These are phyloP conservation scores for Amanita pseudoporphyria DNA, from an alignment of 768 basidiomycete genomes.

Conservation along the genomic window DNA sequence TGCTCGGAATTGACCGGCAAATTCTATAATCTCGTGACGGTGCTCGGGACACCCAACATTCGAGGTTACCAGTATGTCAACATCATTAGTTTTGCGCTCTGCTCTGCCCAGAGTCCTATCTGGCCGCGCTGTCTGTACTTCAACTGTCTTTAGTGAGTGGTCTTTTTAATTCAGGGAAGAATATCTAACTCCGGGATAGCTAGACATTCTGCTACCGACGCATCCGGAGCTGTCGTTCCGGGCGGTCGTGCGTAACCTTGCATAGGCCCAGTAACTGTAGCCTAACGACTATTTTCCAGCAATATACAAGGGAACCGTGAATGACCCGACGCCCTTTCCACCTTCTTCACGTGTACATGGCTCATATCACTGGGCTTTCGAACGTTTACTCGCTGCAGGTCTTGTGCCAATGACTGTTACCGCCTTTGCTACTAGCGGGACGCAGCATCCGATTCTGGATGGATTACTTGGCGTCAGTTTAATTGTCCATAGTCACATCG, in stretches of 20 bases:
- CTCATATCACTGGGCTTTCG: constrained; percentile 90
- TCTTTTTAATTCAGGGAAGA: not conserved
- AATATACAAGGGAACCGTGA: constrained; percentile 84
- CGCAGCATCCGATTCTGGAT: constrained; percentile 78
- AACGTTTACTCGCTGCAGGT: constrained; percentile 80
- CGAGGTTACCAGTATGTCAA: not conserved
- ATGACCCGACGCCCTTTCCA: constrained; percentile 91
- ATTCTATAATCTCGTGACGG: not conserved
- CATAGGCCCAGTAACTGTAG: not conserved
- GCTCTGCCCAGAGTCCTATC: not conserved
- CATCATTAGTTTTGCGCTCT: constrained; percentile 1
- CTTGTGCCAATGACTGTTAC: constrained; percentile 85
- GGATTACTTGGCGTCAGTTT: constrained; percentile 81
- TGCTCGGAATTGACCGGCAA: not conserved
- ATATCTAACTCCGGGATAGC: not conserved
- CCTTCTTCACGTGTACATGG: constrained; percentile 73
- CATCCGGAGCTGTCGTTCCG: constrained; percentile 1
- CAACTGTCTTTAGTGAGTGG: not conserved
- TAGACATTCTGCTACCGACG: constrained; percentile 1
- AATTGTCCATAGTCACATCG: constrained; percentile 93
- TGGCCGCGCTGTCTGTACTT: not conserved
- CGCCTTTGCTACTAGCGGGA: constrained; percentile 71
- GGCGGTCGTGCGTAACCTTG: constrained; percentile 5
- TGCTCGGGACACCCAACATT: not conserved
- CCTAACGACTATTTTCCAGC: constrained; percentile 32